Evolutionary conservation across 352 stramenopile species (phyloP).

Genomic region (Poterioochromonas sp.): DNA sequence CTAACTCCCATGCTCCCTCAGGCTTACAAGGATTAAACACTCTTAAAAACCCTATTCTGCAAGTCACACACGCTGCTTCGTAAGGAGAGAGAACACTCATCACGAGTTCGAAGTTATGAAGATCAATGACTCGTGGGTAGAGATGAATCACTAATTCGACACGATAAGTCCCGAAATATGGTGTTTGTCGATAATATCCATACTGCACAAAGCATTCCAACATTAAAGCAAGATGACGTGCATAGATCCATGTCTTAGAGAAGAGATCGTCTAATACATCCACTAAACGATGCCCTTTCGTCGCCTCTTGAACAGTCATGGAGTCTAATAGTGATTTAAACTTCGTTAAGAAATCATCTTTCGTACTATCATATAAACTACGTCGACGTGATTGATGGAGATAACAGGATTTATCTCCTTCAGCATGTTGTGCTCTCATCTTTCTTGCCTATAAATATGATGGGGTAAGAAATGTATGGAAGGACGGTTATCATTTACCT

Average conservation of each 20-base stretch:
- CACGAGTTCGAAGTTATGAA: slow-evolving; percentile 30
- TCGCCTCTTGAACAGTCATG: not conserved
- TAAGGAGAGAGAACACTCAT: not conserved
- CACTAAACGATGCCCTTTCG: not conserved
- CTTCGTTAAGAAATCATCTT: not conserved
- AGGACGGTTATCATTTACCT: too few species aligned
- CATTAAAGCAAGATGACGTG: not conserved
- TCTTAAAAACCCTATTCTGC: slow-evolving; percentile 18
- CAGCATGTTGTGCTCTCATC: too few species aligned
- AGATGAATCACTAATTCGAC: not conserved
- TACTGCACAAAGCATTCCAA: not conserved
- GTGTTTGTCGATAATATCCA: not conserved
- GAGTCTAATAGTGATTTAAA: not conserved
- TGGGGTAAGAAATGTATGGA: too few species aligned
- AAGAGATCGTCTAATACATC: slow-evolving; percentile 1
- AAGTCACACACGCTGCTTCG: not conserved
- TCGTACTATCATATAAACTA: too few species aligned
- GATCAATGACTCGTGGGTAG: slow-evolving; percentile 17
- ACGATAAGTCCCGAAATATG: slow-evolving; percentile 14
- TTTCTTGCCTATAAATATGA: too few species aligned
- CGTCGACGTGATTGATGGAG: too few species aligned
- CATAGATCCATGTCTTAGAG: not conserved
- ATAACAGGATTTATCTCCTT: too few species aligned
- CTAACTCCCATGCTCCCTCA: not conserved
- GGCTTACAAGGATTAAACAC: slow-evolving; percentile 30